Evolutionary conservation across 805 yeast genomes (phyloP), one percentile per base, ranked within the genome.

Genomic region (Ogataea sp.): DNA sequence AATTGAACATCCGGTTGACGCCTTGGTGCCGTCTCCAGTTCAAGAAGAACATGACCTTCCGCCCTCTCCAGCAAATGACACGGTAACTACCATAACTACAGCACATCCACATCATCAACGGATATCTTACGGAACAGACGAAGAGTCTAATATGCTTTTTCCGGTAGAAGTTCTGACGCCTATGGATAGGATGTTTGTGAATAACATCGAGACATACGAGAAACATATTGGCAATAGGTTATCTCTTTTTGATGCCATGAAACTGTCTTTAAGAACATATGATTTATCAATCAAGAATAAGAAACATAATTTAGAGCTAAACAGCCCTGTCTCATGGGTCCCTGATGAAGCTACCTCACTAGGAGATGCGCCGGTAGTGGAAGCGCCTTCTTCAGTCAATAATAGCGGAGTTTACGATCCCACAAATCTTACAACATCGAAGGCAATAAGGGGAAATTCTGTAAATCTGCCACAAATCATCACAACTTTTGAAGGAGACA

Each of bases 231-330:
- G 52, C 24, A 44, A 50, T 28, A 47, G 61, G 32, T 47, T 61
- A 20, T 51, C 62, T 6, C 39, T 61, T 5, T 44, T 54, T 23
- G 66, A 61, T 40, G 55, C 66, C 2, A 40, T 61, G 10, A 59
- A 47, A 32, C 43, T 59, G 32, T 57, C 56, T 1, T 39, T 52
- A 18, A 44, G 43, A 30, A 38, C 45, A 5, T 47, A 45, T 46
- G 54, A 51, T 30, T 15, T 36, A 9, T 26, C 33, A 10, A 15
- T 15, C 10, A 26, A 15, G 17, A 35, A 35, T 10, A 26, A 16
- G 3, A 16, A 35, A n/a, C n/a, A n/a, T n/a, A n/a, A n/a, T n/a
- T n/a, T n/a, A n/a, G n/a, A n/a, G n/a, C n/a, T n/a, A n/a, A n/a
- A n/a, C n/a, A n/a, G n/a, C n/a, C n/a, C n/a, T n/a, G n/a, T n/a